Percentiles rank a stretch among this genome's conserved stretches.
Conservation (phyloP, 371 early-diverging fungal genomes). For the Mortierella sp. region DNA sequence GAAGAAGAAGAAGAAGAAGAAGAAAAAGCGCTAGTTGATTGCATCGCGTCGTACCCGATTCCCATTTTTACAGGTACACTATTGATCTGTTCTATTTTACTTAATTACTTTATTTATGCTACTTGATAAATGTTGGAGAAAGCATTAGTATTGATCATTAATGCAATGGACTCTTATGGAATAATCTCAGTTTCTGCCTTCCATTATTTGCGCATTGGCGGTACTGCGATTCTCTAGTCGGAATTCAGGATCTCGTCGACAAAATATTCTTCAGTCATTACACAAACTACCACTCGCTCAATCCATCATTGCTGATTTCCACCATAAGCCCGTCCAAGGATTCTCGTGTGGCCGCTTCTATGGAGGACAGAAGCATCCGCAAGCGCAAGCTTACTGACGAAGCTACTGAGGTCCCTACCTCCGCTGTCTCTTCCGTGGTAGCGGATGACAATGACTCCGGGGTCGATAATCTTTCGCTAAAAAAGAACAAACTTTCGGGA, state of each 20-base stretch:
- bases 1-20: background rate
- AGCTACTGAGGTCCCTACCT: constrained; percentile 31
- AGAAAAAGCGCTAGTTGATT: background rate
- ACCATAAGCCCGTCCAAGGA: constrained; percentile 58
- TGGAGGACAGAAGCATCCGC: constrained; percentile 60
- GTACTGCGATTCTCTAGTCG: background rate
- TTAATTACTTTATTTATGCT: background rate
- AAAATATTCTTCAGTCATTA: background rate
- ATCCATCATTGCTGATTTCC: constrained; percentile 19
- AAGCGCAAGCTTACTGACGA: constrained; percentile 58
- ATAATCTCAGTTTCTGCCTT: background rate
- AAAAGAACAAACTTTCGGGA: constrained; percentile 23
- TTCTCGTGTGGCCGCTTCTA: constrained; percentile 54
- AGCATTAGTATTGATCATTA: background rate
- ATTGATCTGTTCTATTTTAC: background rate
- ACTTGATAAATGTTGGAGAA: too few species aligned
- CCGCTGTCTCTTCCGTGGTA: constrained; percentile 15
- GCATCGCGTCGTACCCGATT: background rate
- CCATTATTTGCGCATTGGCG: background rate
- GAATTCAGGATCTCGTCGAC: background rate
- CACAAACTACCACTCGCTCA: background rate
- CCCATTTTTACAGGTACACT: background rate
- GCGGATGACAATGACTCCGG: constrained; percentile 5
- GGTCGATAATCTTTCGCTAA: constrained; percentile 12
- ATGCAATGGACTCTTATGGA: background rate